These are phyloP conservation scores for Phyllostachys edulis DNA, from an alignment of 176 grass and related monocot species.

Conservation along the genomic window DNA sequence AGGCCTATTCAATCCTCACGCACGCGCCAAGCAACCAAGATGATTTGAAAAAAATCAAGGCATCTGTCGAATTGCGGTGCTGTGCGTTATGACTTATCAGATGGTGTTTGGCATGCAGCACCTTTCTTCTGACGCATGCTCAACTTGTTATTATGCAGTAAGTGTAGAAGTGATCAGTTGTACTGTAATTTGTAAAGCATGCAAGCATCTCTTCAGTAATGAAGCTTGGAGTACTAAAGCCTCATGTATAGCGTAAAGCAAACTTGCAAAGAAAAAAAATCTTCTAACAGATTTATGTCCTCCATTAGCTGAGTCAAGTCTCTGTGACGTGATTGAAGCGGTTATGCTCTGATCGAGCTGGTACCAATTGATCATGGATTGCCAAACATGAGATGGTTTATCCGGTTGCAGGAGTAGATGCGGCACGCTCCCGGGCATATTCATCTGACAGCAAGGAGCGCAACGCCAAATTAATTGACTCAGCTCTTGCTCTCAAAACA, in stretches of 20 bases:
- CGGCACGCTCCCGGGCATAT: too few species aligned
- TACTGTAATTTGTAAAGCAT: neutral
- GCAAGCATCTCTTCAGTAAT: neutral
- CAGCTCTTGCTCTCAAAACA: too few species aligned
- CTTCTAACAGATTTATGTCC: too few species aligned
- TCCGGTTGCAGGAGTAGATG: neutral
- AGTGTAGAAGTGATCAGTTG: neutral
- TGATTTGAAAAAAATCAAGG: neutral
- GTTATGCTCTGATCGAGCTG: too few species aligned
- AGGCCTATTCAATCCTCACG: too few species aligned
- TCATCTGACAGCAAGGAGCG: too few species aligned
- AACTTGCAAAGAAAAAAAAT: neutral
- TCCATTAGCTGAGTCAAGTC: too few species aligned
- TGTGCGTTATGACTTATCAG: neutral
- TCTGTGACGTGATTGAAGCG: too few species aligned
- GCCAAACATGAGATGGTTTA: slow-evolving; percentile 38
- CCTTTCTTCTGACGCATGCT: neutral
- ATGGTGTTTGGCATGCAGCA: neutral
- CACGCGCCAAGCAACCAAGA: too few species aligned
- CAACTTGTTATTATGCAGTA: neutral
- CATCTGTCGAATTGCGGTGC: neutral
- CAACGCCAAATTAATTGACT: too few species aligned
- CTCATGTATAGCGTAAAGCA: neutral
- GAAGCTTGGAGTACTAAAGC: neutral
- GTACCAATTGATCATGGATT: neutral